Percentiles rank a stretch among this genome's conserved stretches.
Conservation (phyloP, 495 filamentous ascomycete genomes). For the Copromyces sp. region DNA sequence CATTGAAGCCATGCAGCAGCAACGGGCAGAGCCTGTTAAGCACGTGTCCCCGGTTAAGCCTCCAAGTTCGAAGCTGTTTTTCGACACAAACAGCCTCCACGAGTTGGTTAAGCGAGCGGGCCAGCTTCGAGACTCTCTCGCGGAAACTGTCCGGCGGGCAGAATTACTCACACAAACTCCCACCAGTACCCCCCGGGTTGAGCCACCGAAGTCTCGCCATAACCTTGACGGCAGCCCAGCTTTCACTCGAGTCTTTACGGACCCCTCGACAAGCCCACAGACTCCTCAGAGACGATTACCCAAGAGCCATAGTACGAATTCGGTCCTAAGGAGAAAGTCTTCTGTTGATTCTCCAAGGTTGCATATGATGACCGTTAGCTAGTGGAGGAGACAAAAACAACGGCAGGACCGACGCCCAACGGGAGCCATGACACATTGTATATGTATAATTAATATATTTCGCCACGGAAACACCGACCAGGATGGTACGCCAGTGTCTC, state of each 20-base stretch:
- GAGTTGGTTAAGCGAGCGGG: conserved; percentile 79
- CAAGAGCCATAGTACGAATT: conserved; percentile 41
- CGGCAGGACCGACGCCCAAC: not conserved
- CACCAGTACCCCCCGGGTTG: conserved; percentile 35
- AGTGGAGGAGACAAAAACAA: conserved; percentile 5
- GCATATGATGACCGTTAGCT: conserved; percentile 62
- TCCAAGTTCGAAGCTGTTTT: conserved; percentile 68
- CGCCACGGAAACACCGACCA: not conserved
- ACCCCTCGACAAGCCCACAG: conserved; percentile 28
- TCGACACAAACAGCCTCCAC: conserved; percentile 81
- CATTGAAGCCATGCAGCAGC: conserved; percentile 72
- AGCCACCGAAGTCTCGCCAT: conserved; percentile 14
- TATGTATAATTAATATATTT: conserved; percentile 14
- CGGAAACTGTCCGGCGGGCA: conserved; percentile 68
- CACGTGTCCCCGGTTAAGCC: conserved; percentile 29
- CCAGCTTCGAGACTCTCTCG: conserved; percentile 59
- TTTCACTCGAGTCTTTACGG: conserved; percentile 54
- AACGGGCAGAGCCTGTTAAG: conserved; percentile 40
- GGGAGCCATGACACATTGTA: conserved; percentile 5
- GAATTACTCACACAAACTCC: conserved; percentile 62
- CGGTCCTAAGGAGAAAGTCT: conserved; percentile 37
- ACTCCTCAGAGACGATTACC: conserved; percentile 36
- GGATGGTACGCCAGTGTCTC: not conserved
- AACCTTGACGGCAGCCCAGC: conserved; percentile 46
- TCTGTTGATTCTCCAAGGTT: conserved; percentile 42